Evolutionary conservation across 768 basidiomycete genomes (phyloP).

Genomic region (Panaeolus papilionaceus): DNA sequence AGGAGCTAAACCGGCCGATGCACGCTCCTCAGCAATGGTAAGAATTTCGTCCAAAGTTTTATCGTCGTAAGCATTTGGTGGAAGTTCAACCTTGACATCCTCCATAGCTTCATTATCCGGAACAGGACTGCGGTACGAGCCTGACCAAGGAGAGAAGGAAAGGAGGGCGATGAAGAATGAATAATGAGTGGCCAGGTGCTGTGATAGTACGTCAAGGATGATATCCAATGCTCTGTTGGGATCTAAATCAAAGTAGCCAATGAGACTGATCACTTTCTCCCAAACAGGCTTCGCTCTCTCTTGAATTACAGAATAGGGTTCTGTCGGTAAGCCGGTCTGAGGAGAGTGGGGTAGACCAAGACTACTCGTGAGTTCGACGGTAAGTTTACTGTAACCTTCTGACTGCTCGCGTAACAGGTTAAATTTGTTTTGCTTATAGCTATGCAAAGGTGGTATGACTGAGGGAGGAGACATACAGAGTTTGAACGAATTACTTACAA

Average conservation of each 20-base stretch:
- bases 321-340: slow-evolving; percentile 67
- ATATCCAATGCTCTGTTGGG: slow-evolving; percentile 94
- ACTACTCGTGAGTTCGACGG: slow-evolving; percentile 80
- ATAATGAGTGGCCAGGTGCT: slow-evolving; percentile 82
- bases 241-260: slow-evolving; percentile 96
- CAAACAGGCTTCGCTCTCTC: slow-evolving; percentile 73
- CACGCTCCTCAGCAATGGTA: slow-evolving; percentile 52
- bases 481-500: slow-evolving; percentile 60
- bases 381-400: slow-evolving; percentile 95
- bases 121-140: slow-evolving; percentile 46
- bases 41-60: slow-evolving; percentile 76
- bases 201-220: slow-evolving; percentile 89
- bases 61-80: slow-evolving; percentile 52
- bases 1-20: slow-evolving; percentile 23
- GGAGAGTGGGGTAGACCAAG: slow-evolving; percentile 78
- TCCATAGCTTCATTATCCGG: slow-evolving; percentile 40
- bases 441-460: slow-evolving; percentile 35
- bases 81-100: slow-evolving; percentile 38
- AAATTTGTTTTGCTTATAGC: slow-evolving; percentile 98
- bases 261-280: slow-evolving; percentile 87
- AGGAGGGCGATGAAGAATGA: slow-evolving; percentile 89
- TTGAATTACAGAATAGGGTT: slow-evolving; percentile 61
- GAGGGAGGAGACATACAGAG: background rate
- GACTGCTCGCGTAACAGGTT: slow-evolving; percentile 97
- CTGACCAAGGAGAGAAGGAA: slow-evolving; percentile 88